Conservation (phyloP, 2,329 filamentous ascomycete genomes). For the Calycina herbarum region DNA sequence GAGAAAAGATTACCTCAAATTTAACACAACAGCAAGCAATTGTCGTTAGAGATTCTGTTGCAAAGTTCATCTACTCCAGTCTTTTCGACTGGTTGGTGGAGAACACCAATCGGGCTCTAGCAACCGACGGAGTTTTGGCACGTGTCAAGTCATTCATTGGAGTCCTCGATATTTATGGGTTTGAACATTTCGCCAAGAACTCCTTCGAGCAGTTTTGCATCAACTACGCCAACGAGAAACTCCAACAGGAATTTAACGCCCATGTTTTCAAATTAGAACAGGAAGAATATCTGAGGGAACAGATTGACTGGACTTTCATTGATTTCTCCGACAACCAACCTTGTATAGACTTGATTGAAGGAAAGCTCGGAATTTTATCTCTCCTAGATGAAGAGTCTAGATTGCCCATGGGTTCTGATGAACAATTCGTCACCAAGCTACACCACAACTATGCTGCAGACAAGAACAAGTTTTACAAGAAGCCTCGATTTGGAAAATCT, state of each 20-base stretch:
- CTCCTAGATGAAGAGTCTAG: slow-evolving; percentile 95
- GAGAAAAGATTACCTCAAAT: slow-evolving; percentile 97
- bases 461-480: slow-evolving; percentile 98
- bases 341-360: slow-evolving; percentile 97
- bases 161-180: slow-evolving; percentile 98
- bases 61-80: slow-evolving; percentile 98
- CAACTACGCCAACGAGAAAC: slow-evolving; percentile 99
- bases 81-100: slow-evolving; percentile 99
- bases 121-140: slow-evolving; percentile 81
- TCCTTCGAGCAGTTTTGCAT: slow-evolving; percentile 99
- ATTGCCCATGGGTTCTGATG: slow-evolving; percentile 94
- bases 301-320: slow-evolving; percentile 99
- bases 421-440: slow-evolving; percentile 94
- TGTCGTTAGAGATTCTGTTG: slow-evolving; percentile 94
- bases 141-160: slow-evolving; percentile 91
- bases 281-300: slow-evolving; percentile 91
- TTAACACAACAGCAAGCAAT: slow-evolving; percentile 89
- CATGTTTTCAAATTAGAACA: slow-evolving; percentile 99
- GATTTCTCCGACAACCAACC: slow-evolving; percentile 99
- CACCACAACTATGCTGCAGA: slow-evolving; percentile 89
- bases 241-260: slow-evolving; percentile 98
- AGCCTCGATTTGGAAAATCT: slow-evolving; percentile 95
- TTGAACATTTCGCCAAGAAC: slow-evolving; percentile 99
- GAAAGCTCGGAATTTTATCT: slow-evolving; percentile 89
- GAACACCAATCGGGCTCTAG: slow-evolving; percentile 87